phyloP scores from a whole-genome alignment of 768 basidiomycete species.

The Coprinopsis sp. region DNA sequence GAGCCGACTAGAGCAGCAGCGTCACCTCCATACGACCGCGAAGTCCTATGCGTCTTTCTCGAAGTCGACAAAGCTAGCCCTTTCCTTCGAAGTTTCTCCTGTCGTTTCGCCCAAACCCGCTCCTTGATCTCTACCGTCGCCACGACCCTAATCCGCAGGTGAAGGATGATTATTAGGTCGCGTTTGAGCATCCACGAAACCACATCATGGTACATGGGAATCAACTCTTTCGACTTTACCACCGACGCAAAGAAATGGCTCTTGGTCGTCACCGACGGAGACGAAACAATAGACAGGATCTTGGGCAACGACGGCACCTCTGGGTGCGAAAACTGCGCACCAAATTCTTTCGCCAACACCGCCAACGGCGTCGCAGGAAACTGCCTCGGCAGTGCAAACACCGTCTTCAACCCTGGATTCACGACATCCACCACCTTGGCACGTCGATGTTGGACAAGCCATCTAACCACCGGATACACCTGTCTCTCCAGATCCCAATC shows the following conservation, averaged over 20 bases:
- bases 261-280: slow-evolving; percentile 55
- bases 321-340: slow-evolving; percentile 50
- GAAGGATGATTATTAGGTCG: slow-evolving; percentile 79
- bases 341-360: slow-evolving; percentile 61
- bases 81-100: slow-evolving; percentile 32
- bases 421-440: slow-evolving; percentile 88
- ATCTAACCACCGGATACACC: slow-evolving; percentile 85
- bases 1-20: slow-evolving; percentile 9
- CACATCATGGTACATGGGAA: slow-evolving; percentile 73
- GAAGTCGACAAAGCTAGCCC: too few species aligned
- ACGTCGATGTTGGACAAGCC: slow-evolving; percentile 85
- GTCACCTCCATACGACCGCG: slow-evolving; percentile 14
- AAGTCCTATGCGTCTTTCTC: slow-evolving; percentile 14
- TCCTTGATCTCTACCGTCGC: slow-evolving; percentile 74
- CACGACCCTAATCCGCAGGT: slow-evolving; percentile 80
- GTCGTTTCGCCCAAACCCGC: slow-evolving; percentile 48
- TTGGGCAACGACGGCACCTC: slow-evolving; percentile 66
- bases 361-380: too few species aligned
- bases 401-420: slow-evolving; percentile 71
- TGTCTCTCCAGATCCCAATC: slow-evolving; percentile 83
- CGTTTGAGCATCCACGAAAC: slow-evolving; percentile 89
- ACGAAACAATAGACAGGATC: slow-evolving; percentile 67
- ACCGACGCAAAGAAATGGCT: slow-evolving; percentile 82
- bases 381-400: slow-evolving; percentile 70
- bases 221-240: slow-evolving; percentile 60